Conservation (phyloP, 2,329 filamentous ascomycete species). For the Cadophora sp. region DNA sequence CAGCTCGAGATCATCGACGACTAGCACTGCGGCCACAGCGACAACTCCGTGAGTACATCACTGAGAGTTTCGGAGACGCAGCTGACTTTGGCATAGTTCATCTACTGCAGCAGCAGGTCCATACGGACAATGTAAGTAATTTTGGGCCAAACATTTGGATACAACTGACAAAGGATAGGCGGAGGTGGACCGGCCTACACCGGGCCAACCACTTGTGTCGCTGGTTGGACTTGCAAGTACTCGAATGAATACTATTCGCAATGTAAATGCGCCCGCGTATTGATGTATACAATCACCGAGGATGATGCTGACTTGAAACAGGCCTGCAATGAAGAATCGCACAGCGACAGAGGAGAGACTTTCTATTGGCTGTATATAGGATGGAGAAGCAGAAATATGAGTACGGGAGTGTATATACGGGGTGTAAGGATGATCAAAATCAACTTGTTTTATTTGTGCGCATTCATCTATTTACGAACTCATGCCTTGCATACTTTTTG, state of each 20-base stretch:
- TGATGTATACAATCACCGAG: background rate
- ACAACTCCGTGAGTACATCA: background rate
- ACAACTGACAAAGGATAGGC: constrained; percentile 12
- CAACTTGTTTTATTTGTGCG: background rate
- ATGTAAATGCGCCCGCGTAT: constrained; percentile 9
- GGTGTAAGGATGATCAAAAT: background rate
- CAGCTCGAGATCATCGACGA: constrained; percentile 13
- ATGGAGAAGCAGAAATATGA: too few relatives aligned
- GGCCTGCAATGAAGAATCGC: background rate
- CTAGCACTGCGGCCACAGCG: constrained; percentile 1
- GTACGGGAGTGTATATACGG: background rate
- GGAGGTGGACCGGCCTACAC: constrained; percentile 27
- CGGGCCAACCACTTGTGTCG: constrained; percentile 29
- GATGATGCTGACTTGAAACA: background rate
- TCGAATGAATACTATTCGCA: constrained; percentile 33
- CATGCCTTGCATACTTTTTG: background rate
- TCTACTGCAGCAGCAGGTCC: constrained; percentile 2
- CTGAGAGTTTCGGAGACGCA: too few relatives aligned
- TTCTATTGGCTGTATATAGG: background rate
- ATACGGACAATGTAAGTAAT: constrained; percentile 19
- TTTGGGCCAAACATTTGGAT: background rate
- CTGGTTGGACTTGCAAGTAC: constrained; percentile 30
- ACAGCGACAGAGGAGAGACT: background rate
- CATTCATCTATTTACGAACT: background rate
- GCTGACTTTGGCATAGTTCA: constrained; percentile 10